Evolutionary conservation across 176 grass and related monocot genomes (phyloP), one percentile per base, ranked within the genome.

Genomic region (Elymus sibiricus): DNA sequence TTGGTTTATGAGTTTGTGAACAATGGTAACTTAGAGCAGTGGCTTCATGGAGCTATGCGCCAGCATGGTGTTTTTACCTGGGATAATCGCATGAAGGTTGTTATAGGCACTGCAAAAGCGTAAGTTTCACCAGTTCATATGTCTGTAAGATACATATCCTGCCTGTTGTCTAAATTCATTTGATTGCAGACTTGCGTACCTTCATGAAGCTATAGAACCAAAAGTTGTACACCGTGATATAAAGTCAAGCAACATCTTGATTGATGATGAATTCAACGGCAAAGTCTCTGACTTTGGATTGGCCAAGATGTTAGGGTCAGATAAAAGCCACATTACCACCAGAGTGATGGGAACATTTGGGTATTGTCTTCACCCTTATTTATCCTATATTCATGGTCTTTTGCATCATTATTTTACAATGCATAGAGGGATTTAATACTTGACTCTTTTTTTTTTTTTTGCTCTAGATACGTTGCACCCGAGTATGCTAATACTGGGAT

Each of bases 291-390:
- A 99, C 83, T 94, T 99, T 9, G 97, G 97, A 83, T 91, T 97
- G 89, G 94, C 94, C 44, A 99, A 99, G 83, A 85, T 99, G 75
- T 93, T 99, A 85, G 97, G 92, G 5, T 95, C 97, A 24, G 97
- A 92, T 80, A 94, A 99, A 89, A 99, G 97, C 83, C 89, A 99
- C 58, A 87, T 99, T 76, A 92, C 94, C 16, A 99, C 97, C 87
- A 90, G 97, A 91, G 97, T 99, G 47, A 99, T 99, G 97, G 97
- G 97, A 66, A 99, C 97, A 79, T 99, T 99, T 85, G 97, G 97
- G 97, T 92, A 85, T 74, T 64, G 38, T 38, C 25, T 44, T 74
- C 22, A 66, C 44, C 28, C 12, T 8, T 47, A 11, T 13, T 37
- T 69, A 56, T 37, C 11, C 46, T 78, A 61, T 35, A 55, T 78